Conservation (phyloP, 2,329 filamentous ascomycete genomes). For the Phyllosticta citriasiana region DNA sequence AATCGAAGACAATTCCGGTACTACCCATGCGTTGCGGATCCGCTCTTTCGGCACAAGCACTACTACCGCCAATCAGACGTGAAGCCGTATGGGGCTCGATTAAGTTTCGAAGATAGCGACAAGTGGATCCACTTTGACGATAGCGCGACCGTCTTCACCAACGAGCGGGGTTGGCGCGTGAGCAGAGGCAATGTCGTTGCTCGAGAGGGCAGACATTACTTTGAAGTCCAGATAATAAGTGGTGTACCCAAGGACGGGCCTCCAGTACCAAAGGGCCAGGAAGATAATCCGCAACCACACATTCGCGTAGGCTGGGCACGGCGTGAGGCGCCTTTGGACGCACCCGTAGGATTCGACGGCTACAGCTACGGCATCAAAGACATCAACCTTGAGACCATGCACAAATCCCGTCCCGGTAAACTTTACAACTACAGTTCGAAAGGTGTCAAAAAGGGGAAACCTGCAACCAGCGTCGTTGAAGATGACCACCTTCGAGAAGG, state of each 20-base stretch:
- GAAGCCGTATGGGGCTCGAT: slow-evolving; percentile 69
- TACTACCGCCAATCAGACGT: slow-evolving; percentile 86
- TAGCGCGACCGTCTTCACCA: slow-evolving; percentile 68
- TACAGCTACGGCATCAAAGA: slow-evolving; percentile 94
- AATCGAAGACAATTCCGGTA: slow-evolving; percentile 74
- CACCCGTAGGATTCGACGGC: slow-evolving; percentile 75
- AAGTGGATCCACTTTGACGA: slow-evolving; percentile 72
- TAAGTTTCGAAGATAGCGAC: slow-evolving; percentile 89
- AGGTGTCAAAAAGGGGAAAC: slow-evolving; percentile 29
- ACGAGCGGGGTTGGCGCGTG: slow-evolving; percentile 87
- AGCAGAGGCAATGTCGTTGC: slow-evolving; percentile 83
- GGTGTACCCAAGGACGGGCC: slow-evolving; percentile 50
- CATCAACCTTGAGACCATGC: slow-evolving; percentile 79
- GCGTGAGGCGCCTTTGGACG: slow-evolving; percentile 71
- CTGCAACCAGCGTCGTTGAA: slow-evolving; percentile 40
- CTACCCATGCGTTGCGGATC: slow-evolving; percentile 81
- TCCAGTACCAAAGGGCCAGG: slow-evolving; percentile 25
- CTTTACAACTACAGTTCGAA: slow-evolving; percentile 47
- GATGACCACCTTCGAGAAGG: slow-evolving; percentile 72
- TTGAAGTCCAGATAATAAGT: slow-evolving; percentile 80
- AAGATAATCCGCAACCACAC: slow-evolving; percentile 42
- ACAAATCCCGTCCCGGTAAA: slow-evolving; percentile 86
- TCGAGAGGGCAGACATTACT: slow-evolving; percentile 84
- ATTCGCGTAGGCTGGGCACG: slow-evolving; percentile 81
- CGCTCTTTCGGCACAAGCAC: slow-evolving; percentile 72